Conservation (phyloP, 306 rosid species). For the Ormosia semicastrata region DNA sequence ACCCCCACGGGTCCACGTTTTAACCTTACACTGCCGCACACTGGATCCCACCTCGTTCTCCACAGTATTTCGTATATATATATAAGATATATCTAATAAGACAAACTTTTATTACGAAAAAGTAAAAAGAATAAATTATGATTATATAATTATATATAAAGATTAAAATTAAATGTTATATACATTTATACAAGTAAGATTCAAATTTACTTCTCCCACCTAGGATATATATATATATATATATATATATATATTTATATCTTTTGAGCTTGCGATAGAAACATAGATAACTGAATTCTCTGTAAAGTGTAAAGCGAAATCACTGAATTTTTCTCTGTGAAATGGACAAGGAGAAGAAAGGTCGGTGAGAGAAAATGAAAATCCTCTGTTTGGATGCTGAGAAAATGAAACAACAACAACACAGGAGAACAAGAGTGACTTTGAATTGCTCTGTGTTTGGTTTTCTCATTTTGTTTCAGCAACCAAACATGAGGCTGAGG, state of each 20-base stretch:
- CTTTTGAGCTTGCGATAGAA: background rate
- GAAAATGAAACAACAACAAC: background rate
- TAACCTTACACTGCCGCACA: background rate
- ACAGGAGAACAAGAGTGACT: background rate
- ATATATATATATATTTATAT: background rate
- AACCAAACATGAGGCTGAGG: background rate
- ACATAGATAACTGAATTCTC: background rate
- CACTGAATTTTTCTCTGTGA: background rate
- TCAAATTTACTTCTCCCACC: too few species aligned
- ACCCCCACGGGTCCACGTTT: background rate
- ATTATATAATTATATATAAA: too few species aligned
- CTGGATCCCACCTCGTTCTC: background rate
- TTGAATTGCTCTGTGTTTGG: background rate
- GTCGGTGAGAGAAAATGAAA: background rate
- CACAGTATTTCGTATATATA: too few species aligned
- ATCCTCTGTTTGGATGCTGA: background rate
- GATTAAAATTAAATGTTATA: too few species aligned
- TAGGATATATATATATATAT: too few species aligned
- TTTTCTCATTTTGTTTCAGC: background rate
- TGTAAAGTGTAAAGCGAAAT: background rate
- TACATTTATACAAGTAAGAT: too few species aligned
- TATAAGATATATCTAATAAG: too few species aligned
- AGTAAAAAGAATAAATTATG: too few species aligned
- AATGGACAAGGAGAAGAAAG: conserved; percentile 33
- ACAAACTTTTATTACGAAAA: too few species aligned